phyloP scores from a whole-genome alignment of 306 rosid genomes.

The Vigna hirtella region DNA sequence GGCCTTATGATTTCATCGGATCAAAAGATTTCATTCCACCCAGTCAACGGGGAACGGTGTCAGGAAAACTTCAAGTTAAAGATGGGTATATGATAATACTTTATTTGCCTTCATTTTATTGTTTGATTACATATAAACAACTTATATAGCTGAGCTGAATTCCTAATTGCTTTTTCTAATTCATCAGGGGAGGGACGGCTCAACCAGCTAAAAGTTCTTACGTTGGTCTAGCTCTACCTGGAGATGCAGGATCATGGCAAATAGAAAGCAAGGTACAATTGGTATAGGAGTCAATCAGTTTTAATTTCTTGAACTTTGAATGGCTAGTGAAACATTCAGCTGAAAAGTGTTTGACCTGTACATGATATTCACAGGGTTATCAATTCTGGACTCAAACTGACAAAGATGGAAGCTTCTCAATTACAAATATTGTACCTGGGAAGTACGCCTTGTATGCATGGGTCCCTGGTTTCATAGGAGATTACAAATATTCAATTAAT shows the following conservation, averaged over 20 bases:
- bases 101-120: neutral
- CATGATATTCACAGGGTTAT: conserved; percentile 62
- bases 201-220: conserved; percentile 52
- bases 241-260: conserved; percentile 84
- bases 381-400: conserved; percentile 84
- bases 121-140: neutral
- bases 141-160: neutral
- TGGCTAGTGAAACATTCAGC: neutral
- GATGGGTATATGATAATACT: conserved; percentile 56
- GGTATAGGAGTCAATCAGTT: neutral
- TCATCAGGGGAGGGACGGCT: neutral
- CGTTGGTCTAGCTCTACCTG: conserved; percentile 76
- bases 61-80: conserved; percentile 56
- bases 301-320: conserved; percentile 21
- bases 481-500: conserved; percentile 53
- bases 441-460: conserved; percentile 72
- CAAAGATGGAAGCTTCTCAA: conserved; percentile 55
- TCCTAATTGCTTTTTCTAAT: conserved; percentile 33
- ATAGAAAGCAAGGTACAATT: conserved; percentile 71
- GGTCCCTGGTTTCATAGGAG: conserved; percentile 83
- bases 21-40: conserved; percentile 63
- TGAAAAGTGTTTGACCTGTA: neutral
- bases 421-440: conserved; percentile 67
- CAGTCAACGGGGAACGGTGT: conserved; percentile 60
- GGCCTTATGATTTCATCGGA: conserved; percentile 79